Base-by-base conservation (phyloP, 225 moss, liverwort and hornwort species). In the Pseudisothecium myosuroides region DNA sequence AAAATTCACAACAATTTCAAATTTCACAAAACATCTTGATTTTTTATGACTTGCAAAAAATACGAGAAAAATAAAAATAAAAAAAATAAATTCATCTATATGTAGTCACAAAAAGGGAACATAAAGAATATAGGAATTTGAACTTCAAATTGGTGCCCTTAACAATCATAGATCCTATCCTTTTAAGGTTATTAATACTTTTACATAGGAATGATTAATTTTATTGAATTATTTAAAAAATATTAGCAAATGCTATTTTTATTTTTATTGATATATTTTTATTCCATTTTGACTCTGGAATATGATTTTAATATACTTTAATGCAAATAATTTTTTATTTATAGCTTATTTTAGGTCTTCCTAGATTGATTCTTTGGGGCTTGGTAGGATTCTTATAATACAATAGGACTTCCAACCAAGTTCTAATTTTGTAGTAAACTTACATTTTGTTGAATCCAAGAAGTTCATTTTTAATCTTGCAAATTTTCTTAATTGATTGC, bases 91-190 rank as follows among this genome's bases (percentile, higher is more conserved):
- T 12, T 12, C 21, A 67, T 67, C 2, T 2, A 21, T 12, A 13
- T 12, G 2, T 7, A 39, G 2, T 39, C 1, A 39, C 13, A 39
- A 68, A 23, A 68, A 1, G 1, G 1, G 7, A 22, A 12, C 13
- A 68, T n/a, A 37, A 0, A 68, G 4, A n/a, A 4, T 23, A 23
- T 1, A 39, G 6, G 21, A 39, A 39, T 23, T 69, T 69, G 39
- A 23, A 69, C n/a, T 39, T 69, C 7, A 69, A 69, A 15, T 69
- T 24, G 39, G 24, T 23, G 13, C 2, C 21, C 4, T 39, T 8
- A 69, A 39, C 1, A 1, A 10, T 14, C 39, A 69, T 24, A 69
- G 24, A 4, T 8, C 69, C n/a, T 0, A 7, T 39, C 23, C 7
- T 68, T 68, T 68, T 0, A n/a, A 22, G 12, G 2, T 68, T 22